These are phyloP conservation scores for Triticum turgidum DNA, from an alignment of 176 grass and related monocot species.

Conservation along the genomic window DNA sequence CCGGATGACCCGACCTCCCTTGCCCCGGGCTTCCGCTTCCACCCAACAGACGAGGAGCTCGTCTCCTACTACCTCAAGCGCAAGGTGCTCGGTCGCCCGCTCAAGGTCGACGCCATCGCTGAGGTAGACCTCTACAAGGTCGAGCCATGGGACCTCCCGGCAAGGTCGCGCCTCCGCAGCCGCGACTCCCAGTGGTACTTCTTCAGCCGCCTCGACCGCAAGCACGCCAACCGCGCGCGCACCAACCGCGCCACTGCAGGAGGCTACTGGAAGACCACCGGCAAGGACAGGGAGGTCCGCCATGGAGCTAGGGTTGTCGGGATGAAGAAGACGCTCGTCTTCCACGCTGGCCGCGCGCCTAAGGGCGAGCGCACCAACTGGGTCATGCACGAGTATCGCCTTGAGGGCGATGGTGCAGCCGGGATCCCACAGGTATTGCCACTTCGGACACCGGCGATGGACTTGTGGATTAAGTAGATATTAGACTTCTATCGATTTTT, in stretches of 20 bases:
- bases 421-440: conserved; percentile 46
- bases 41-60: conserved; percentile 82
- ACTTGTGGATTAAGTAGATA: too few relatives aligned
- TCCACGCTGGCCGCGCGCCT: conserved; percentile 75
- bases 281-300: conserved; percentile 81
- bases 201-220: conserved; percentile 92
- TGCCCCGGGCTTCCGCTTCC: conserved; percentile 74
- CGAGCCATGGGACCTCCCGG: conserved; percentile 89
- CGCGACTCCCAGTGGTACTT: conserved; percentile 98
- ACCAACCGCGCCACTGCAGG: conserved; percentile 73
- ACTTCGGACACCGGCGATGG: not conserved
- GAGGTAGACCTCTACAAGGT: conserved; percentile 90
- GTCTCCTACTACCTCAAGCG: conserved; percentile 94
- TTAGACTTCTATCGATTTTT: not conserved
- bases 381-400: conserved; percentile 99
- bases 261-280: conserved; percentile 98
- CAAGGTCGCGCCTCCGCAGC: conserved; percentile 64
- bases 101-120: conserved; percentile 81
- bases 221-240: conserved; percentile 82
- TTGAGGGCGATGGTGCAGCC: conserved; percentile 52
- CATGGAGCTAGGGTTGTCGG: conserved; percentile 53
- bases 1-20: conserved; percentile 47
- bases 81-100: conserved; percentile 59
- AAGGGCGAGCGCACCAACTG: conserved; percentile 91
- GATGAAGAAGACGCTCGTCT: conserved; percentile 99